A percentile compares a stretch with the other conserved stretches of the same genome.
phyloP scores from a whole-genome alignment of 129 eudicot genomes.

The Heracleum sosnowskyi region DNA sequence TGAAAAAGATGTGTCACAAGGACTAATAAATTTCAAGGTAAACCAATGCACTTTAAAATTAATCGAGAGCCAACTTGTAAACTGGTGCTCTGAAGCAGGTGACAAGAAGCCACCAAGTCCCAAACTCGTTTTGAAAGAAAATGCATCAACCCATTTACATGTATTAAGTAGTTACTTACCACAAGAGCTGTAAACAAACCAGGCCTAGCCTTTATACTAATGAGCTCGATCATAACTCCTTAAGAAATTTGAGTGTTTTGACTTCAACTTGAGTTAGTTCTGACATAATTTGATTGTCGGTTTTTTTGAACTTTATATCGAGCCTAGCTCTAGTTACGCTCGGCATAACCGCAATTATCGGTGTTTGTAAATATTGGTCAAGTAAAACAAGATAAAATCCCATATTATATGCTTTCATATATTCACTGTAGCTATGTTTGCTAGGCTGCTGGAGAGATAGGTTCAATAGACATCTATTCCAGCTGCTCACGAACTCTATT shows the following conservation, averaged over 20 bases:
- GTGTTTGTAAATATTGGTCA: neutral
- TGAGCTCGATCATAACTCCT: neutral
- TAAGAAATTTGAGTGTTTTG: neutral
- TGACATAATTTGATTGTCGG: neutral
- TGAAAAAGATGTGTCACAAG: conserved; percentile 26
- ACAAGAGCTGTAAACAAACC: neutral
- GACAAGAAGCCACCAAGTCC: neutral
- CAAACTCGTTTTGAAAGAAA: neutral
- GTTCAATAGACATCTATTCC: neutral
- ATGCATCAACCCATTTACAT: neutral
- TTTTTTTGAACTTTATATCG: neutral
- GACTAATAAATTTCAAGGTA: neutral
- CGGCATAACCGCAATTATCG: neutral
- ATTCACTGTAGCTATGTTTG: too few relatives aligned
- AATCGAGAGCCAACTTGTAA: neutral
- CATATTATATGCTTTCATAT: neutral
- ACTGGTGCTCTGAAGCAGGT: neutral
- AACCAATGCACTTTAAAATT: neutral
- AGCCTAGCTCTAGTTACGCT: neutral
- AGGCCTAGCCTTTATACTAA: neutral
- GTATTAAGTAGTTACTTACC: neutral
- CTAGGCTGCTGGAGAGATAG: neutral
- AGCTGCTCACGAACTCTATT: neutral
- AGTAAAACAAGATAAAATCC: too few relatives aligned
- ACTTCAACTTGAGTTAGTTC: neutral